A percentile compares a stretch with the other conserved stretches of the same genome.
Conservation (phyloP, 352 stramenopile species). For the Globisporangium parvum region DNA sequence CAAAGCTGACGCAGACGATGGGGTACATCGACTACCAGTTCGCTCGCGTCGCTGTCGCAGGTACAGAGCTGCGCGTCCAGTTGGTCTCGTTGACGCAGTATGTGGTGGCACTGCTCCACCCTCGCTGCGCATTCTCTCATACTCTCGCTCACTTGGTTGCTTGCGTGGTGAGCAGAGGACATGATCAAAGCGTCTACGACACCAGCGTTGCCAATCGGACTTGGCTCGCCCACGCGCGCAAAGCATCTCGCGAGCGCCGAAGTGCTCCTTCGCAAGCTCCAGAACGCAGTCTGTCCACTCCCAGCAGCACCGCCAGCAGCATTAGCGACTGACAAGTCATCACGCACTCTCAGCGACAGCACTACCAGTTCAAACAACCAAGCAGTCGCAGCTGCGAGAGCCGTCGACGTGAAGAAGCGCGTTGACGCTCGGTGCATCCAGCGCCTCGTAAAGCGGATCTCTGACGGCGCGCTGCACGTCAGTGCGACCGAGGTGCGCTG, state of each 20-base stretch:
- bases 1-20: constrained; percentile 32
- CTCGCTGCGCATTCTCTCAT: neutral
- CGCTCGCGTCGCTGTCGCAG: constrained; percentile 16
- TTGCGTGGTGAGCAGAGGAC: neutral
- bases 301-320: no score
- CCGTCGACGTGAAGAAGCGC: constrained; percentile 25
- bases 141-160: neutral
- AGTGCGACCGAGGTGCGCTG: constrained; percentile 23
- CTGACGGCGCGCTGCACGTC: constrained; percentile 29
- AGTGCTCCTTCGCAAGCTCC: constrained; percentile 25
- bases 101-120: no score
- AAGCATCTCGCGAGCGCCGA: constrained; percentile 16
- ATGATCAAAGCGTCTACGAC: neutral
- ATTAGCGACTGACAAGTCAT: constrained; percentile 1
- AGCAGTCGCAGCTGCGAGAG: constrained; percentile 4
- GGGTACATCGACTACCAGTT: constrained; percentile 38
- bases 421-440: constrained; percentile 35
- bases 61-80: constrained; percentile 6
- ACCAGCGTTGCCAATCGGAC: neutral
- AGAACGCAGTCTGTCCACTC: constrained; percentile 18
- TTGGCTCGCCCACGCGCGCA: neutral
- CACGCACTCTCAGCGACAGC: neutral
- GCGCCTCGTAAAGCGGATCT: constrained; percentile 31
- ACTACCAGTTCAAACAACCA: neutral
- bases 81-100: neutral